These are phyloP conservation scores for Rubroboletus satanas DNA, from an alignment of 768 basidiomycete genomes.

Conservation along the genomic window DNA sequence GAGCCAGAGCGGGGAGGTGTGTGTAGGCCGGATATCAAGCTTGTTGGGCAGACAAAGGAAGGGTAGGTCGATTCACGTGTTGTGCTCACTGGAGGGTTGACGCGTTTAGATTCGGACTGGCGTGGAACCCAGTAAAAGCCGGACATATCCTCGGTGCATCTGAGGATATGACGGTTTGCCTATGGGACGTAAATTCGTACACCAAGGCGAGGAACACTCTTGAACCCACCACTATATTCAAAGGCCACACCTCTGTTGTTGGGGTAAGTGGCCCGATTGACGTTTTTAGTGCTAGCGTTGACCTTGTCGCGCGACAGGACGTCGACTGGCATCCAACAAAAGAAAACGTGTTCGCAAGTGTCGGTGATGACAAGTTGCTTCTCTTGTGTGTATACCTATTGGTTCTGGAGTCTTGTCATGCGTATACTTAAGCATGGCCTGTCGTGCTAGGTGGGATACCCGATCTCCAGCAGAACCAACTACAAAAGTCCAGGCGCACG, in stretches of 20 bases:
- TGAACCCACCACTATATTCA: slow-evolving; percentile 82
- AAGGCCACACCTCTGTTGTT: slow-evolving; percentile 88
- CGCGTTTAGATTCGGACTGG: slow-evolving; percentile 78
- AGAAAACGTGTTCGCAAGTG: slow-evolving; percentile 87
- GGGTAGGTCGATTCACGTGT: slow-evolving; percentile 54
- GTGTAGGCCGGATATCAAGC: slow-evolving; percentile 86
- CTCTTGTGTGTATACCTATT: slow-evolving; percentile 64
- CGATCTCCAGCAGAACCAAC: slow-evolving; percentile 66
- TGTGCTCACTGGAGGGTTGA: slow-evolving; percentile 3
- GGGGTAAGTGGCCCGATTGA: slow-evolving; percentile 53
- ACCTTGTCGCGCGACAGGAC: slow-evolving; percentile 50
- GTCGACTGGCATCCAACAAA: slow-evolving; percentile 91
- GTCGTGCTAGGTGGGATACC: slow-evolving; percentile 79
- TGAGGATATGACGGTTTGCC: slow-evolving; percentile 93
- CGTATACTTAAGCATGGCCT: background rate
- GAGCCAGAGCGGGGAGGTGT: slow-evolving; percentile 82
- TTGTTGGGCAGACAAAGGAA: slow-evolving; percentile 89
- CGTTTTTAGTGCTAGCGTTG: background rate
- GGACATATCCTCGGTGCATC: slow-evolving; percentile 90
- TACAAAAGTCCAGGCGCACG: slow-evolving; percentile 78
- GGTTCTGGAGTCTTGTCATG: background rate
- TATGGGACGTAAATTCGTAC: slow-evolving; percentile 95
- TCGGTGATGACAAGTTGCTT: slow-evolving; percentile 92
- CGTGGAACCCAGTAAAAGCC: slow-evolving; percentile 82
- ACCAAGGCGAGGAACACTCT: slow-evolving; percentile 71